These are phyloP conservation scores for Beauveria sp. DNA, from an alignment of 2,329 filamentous ascomycete genomes.

Conservation along the genomic window DNA sequence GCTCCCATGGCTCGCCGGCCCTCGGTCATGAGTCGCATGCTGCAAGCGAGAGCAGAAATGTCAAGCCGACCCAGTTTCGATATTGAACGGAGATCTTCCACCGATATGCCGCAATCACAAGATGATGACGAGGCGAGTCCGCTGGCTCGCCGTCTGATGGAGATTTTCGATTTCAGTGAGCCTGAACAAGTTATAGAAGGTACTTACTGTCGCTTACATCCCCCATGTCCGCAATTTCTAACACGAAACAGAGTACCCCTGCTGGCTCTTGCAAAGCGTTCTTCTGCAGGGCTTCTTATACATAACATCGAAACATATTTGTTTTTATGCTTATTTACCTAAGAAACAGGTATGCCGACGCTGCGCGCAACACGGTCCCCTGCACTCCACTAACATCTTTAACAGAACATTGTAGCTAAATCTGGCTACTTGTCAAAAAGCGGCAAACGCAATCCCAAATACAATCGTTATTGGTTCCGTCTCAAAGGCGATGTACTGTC, in stretches of 20 bases:
- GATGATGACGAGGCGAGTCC: slow-evolving; percentile 41
- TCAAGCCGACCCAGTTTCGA: slow-evolving; percentile 51
- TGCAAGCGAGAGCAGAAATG: slow-evolving; percentile 63
- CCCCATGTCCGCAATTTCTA: neutral
- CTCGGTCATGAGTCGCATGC: slow-evolving; percentile 70
- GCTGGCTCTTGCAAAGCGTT: slow-evolving; percentile 87
- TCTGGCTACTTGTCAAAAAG: slow-evolving; percentile 85
- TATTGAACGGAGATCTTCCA: slow-evolving; percentile 35
- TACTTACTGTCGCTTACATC: slow-evolving; percentile 31
- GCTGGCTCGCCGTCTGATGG: slow-evolving; percentile 64
- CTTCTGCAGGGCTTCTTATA: slow-evolving; percentile 93
- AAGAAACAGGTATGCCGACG: slow-evolving; percentile 66
- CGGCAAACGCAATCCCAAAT: slow-evolving; percentile 79
- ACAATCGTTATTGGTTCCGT: slow-evolving; percentile 86
- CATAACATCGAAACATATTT: slow-evolving; percentile 85
- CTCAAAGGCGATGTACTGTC: slow-evolving; percentile 87
- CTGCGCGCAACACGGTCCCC: neutral
- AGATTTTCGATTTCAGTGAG: slow-evolving; percentile 77
- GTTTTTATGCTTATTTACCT: slow-evolving; percentile 95
- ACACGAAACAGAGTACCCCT: slow-evolving; percentile 66
- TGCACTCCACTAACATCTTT: neutral
- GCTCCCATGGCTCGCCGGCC: slow-evolving; percentile 43
- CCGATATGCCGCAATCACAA: slow-evolving; percentile 27
- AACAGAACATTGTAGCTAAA: slow-evolving; percentile 65
- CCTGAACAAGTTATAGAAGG: slow-evolving; percentile 79